Base-by-base conservation (phyloP, 164 flowering plant genomes). In the Protea cynaroides region DNA sequence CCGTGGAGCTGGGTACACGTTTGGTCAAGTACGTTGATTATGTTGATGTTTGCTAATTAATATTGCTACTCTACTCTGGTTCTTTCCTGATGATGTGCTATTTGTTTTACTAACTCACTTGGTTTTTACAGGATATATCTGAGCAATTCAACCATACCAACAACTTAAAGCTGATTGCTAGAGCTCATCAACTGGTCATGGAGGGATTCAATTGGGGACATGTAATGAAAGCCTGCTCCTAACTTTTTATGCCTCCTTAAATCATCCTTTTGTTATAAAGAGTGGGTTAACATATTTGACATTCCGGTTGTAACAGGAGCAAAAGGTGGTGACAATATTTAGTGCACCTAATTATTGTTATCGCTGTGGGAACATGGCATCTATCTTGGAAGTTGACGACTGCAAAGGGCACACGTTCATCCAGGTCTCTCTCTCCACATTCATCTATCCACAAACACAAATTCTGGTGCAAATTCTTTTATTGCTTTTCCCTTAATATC, bases 181-280 rank as follows among this genome's bases (percentile, higher is more conserved):
- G 98, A 79, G 98, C 98, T 56, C 98, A 90, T 64, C 98, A 93
- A 78, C 84, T 93, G 62, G 98, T 93, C 59, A 93, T 93, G 97
- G 98, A 94, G 69, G 98, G 98, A 63, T 94, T 73, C 78, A 94
- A 94, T 77, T 94, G 98, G 97, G 93, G 90, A 22, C 98, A 94
- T 82, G 98, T 94, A 81, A 82, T 19, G 22, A 8, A 17, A 40
- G 25, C 25, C 56, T 43, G 34, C 34, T 5, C 55, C 22, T 19
- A 37, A 54, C 34, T 17, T 59, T n/a, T 8, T 12, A 2, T 7
- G 24, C 21, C 50, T 54, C 17, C 63, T 59, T 44, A 25, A 8
- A 10, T 61, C 19, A 1, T 22, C 6, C 12, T 29, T 25, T 23
- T 37, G 24, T 21, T 38, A 34, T 15, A 18, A 52, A 57, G 13